Evolutionary conservation across 108 stramenopile species (phyloP), one percentile per base, ranked within the genome.

Genomic region (Skeletonema tropicum): DNA sequence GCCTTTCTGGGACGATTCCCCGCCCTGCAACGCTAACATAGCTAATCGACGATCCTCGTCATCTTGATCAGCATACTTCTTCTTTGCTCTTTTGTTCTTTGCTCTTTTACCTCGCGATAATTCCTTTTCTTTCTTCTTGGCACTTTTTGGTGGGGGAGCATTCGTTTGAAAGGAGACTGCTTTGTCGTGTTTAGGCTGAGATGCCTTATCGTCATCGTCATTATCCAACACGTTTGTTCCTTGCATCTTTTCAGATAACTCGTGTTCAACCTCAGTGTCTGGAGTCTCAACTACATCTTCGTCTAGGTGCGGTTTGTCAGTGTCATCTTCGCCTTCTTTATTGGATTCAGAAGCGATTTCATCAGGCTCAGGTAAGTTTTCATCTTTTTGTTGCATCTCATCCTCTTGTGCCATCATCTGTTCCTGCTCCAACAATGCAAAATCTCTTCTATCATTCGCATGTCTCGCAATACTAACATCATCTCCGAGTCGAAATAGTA

Each of bases 11-110:
- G 62, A 46, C 55, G 86, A 85, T 60, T 93, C 88, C 8, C 97
- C 96, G 6, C 90, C 95, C 26, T 96, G 93, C 31, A 98, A 77
- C 23, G 93, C 95, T 66, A 95, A 57, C 85, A 98, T 85, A 3
- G 97, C 97, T 14, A 98, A 83, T 57, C 92, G 89, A 26, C 90
- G 72, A 78, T 99, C 99, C 60, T 97, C 98, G 1, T 98, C 99
- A 71, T 98, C 98, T 89, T 99, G 98, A 42, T 99, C 98, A 8
- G 74, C 86, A 78, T 99, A 98, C 72, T 96, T 97, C 61, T 84
- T 90, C 31, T 86, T 85, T 30, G 76, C 75, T 7, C 78, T 67
- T 78, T 92, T 93, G 66, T 86, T 62, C 65, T 93, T 96, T 10
- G 86, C 62, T 62, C 83, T 78, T 35, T 94, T 87, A 38, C 93